These are phyloP conservation scores for Kodamaea fungicola DNA, from an alignment of 1,139 yeast genomes.

Conservation along the genomic window DNA sequence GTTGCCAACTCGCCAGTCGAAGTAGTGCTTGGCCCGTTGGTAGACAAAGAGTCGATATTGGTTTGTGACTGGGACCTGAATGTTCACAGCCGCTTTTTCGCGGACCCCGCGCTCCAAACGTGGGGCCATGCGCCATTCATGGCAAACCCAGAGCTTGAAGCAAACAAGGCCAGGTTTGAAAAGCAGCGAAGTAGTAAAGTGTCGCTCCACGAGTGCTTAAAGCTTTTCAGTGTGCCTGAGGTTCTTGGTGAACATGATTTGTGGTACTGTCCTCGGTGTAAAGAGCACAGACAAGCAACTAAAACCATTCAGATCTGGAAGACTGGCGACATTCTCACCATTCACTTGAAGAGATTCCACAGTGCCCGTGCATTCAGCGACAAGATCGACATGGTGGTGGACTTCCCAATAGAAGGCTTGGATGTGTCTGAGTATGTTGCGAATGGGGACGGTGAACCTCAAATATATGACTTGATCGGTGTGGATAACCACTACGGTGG, in stretches of 20 bases:
- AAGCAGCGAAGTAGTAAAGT: constrained; percentile 48
- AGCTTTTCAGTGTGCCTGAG: constrained; percentile 76
- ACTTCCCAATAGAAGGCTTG: constrained; percentile 82
- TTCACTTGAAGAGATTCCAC: constrained; percentile 88
- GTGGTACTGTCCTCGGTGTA: constrained; percentile 92
- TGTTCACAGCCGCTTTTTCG: constrained; percentile 49
- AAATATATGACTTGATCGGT: constrained; percentile 79
- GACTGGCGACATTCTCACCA: constrained; percentile 83
- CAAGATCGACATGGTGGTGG: constrained; percentile 79
- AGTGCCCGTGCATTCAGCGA: constrained; percentile 84
- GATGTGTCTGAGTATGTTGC: constrained; percentile 62
- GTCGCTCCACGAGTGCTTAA: constrained; percentile 71
- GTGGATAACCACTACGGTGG: constrained; percentile 97
- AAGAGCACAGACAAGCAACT: constrained; percentile 86
- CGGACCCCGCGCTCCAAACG: constrained; percentile 40
- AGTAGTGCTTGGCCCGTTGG: constrained; percentile 1
- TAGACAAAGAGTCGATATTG: constrained; percentile 30
- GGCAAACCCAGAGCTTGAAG: constrained; percentile 52
- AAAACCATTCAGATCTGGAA: constrained; percentile 90
- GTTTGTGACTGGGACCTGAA: constrained; percentile 70
- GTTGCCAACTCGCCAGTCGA: constrained; percentile 20
- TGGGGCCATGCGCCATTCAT: constrained; percentile 51
- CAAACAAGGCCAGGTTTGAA: constrained; percentile 36
- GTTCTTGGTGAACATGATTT: constrained; percentile 84
- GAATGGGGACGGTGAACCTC: constrained; percentile 12